Base-by-base conservation (phyloP, 1,284 basidiomycete genomes). In the Pyrrhoderma lamaoense region DNA sequence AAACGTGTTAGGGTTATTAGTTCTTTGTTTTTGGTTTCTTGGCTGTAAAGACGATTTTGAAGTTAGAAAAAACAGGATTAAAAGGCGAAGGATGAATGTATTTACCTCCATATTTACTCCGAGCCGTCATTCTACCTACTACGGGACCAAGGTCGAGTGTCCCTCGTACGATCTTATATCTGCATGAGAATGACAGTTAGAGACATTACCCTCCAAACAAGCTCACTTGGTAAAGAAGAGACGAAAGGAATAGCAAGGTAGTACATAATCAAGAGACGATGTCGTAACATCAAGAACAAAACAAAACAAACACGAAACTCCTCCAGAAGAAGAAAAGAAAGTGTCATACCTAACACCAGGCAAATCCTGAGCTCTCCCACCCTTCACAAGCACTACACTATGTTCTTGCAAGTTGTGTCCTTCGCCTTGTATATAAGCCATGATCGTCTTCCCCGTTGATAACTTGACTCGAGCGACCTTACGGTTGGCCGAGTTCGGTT, bases 401-500 rank as follows among this genome's bases (percentile, higher is more conserved):
- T 99, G 96, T 67, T 99, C 96, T 71, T 99, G 96, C 62, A 99
- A 69, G 65, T 97, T 98, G 68, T 99, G 95, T 1, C 96, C 96
- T 64, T 99, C 96, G 59, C 96, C 96, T 38, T 89, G 90, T 51
- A 99, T 94, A 66, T 98, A 99, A 13, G 94, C 94, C 69, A 89
- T 87, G 53, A 94, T 78, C 38, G 83, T 85, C 66, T 90, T 87
- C 47, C 96, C 96, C 31, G 88, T 95, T 31, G 85, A 80, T 46
- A 99, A 75, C 72, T 95, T 95, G 59, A 99, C 86, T 64, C 91
- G 80, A 39, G 93, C 93, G 54, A 98, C 91, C 72, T 98, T 99
- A 57, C 96, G 89, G 64, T 97, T 93, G 42, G 94, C 94, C 39
- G 95, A 99, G 71, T 99, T 99, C 58, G 96, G 96, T 67, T 99